Evolutionary conservation across 208 protist species (phyloP), one percentile per base, ranked within the genome.

Genomic region (Novymonas esmeraldas): DNA sequence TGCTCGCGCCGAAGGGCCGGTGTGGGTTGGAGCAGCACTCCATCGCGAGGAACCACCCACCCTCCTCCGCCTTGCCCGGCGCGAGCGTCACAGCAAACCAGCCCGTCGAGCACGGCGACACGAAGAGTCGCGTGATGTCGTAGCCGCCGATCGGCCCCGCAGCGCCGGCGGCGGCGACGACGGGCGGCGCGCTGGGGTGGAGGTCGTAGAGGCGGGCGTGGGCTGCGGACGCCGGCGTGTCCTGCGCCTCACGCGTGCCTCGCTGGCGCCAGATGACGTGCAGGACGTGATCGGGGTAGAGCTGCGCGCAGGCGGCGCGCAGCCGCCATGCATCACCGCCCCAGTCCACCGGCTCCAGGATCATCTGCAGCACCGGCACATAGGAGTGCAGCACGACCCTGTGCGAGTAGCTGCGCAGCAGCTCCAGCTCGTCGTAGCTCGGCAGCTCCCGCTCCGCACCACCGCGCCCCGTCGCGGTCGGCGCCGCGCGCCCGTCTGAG

Each of bases 351-450:
- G 74, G 41, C 58, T 64, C 67, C 39, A 85, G 24, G n/a, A 75
- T 73, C 51, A 58, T 52, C 61, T 81, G 79, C 49, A 78, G 39
- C 48, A 73, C 24, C 39, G 75, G 60, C 31, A 74, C 68, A 41
- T 80, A 79, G 28, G 62, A 75, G 26, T 76, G 72, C 62, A 78
- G 59, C 13, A 76, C 63, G 16, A 85, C 66, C 4, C 48, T 66
- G 45, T 79, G 70, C 20, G 66, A 77, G 56, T 85, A 64, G 2
- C 69, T 33, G 3, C 63, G 49, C 24, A 89, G 39, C 45, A 85
- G 50, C 62, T 82, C 76, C 16, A 81, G 71, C 50, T 89, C 82
- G 38, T 89, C 82, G 55, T 76, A 70, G 57, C 56, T 77, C 54
- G 78, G 78, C 52, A 49, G 51, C 22, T 82, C 71, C 34, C 57